phyloP scores from a whole-genome alignment of 805 yeast genomes.

The Myxozyma geophila region DNA sequence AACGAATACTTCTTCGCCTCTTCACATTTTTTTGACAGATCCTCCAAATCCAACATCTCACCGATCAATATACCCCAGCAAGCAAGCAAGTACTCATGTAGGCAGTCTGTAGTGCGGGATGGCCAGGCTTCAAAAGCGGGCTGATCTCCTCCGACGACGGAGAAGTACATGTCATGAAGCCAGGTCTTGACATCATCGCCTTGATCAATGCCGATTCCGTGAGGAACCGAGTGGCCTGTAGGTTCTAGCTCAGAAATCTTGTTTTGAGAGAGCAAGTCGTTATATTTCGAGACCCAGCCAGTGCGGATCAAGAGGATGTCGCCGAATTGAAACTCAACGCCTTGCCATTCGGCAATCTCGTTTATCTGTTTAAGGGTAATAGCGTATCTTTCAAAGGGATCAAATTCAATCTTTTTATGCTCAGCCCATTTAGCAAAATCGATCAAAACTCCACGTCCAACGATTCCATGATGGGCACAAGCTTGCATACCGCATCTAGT shows the following conservation, averaged over 20 bases:
- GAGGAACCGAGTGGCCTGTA: constrained; percentile 27
- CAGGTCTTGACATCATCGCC: constrained; percentile 40
- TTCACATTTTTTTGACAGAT: constrained; percentile 41
- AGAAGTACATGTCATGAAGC: constrained; percentile 43
- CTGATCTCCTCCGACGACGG: constrained; percentile 44
- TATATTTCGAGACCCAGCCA: constrained; percentile 44
- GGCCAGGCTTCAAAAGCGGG: constrained; percentile 43
- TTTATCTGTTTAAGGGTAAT: constrained; percentile 39
- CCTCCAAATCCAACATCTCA: constrained; percentile 46
- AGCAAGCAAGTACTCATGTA: constrained; percentile 40
- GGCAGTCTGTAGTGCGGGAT: constrained; percentile 14
- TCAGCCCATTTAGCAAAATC: constrained; percentile 45
- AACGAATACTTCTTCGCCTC: constrained; percentile 41
- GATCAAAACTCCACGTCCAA: constrained; percentile 45
- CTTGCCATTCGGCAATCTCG: constrained; percentile 38
- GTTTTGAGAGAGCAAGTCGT: constrained; percentile 23
- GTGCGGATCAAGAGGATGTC: constrained; percentile 45
- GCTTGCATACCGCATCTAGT: constrained; percentile 38
- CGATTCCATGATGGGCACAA: constrained; percentile 41
- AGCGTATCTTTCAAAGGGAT: constrained; percentile 40
- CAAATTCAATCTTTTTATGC: constrained; percentile 40
- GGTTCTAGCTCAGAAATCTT: constrained; percentile 19
- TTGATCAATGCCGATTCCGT: constrained; percentile 41
- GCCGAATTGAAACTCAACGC: constrained; percentile 42
- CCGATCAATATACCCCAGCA: constrained; percentile 49